phyloP scores from a whole-genome alignment of 2,329 filamentous ascomycete species.

The Immersiporthe knoxdaviesiana region DNA sequence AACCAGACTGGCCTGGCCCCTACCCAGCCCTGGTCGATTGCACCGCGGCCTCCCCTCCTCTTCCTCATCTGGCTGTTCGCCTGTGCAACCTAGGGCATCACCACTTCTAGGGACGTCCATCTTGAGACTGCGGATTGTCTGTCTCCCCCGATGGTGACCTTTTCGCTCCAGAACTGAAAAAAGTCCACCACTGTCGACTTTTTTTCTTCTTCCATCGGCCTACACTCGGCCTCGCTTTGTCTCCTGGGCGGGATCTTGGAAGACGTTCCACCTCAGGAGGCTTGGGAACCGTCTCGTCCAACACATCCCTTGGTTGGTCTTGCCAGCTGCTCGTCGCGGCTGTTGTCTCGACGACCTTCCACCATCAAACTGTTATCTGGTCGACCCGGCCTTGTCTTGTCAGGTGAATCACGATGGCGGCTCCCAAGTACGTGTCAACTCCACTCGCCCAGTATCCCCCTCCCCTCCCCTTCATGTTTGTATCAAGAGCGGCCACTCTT shows the following conservation, averaged over 20 bases:
- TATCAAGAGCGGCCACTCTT: background rate
- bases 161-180: background rate
- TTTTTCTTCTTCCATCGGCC: background rate
- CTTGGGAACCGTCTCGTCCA: background rate
- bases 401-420: constrained; percentile 16
- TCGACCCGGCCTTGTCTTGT: background rate
- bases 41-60: background rate
- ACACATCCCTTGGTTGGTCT: constrained; percentile 2
- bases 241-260: background rate
- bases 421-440: constrained; percentile 15
- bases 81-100: background rate
- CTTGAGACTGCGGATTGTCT: background rate
- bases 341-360: background rate
- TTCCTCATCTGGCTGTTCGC: background rate
- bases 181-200: background rate
- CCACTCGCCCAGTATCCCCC: background rate
- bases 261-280: constrained; percentile 4
- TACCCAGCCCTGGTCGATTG: background rate
- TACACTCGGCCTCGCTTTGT: background rate
- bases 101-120: background rate
- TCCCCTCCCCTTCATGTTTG: constrained; percentile 1
- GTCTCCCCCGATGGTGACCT: constrained; percentile 14
- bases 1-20: background rate
- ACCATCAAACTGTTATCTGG: background rate
- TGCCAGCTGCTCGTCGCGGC: background rate